Evolutionary conservation across 2,329 filamentous ascomycete genomes (phyloP).

Genomic region (Myriosclerotinia duriaeana): DNA sequence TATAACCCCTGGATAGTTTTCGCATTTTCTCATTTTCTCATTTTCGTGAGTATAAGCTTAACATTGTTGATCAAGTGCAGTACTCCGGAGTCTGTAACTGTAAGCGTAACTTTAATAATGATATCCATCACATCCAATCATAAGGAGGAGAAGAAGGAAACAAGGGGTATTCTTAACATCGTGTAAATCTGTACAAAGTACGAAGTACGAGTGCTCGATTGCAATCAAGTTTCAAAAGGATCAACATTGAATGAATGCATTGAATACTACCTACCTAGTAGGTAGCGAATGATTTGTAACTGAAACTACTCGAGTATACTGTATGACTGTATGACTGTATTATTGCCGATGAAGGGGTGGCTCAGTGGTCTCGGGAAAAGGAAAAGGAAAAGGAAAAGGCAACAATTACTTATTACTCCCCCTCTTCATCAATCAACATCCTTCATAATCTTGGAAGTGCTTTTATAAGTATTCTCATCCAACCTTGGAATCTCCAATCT

Average conservation of each 20-base stretch:
- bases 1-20: neutral
- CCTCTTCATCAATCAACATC: neutral
- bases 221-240: conserved; percentile 4
- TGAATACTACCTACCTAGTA: too few relatives aligned
- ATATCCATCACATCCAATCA: neutral
- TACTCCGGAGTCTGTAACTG: too few relatives aligned
- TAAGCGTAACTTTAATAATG: neutral
- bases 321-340: neutral
- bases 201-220: too few relatives aligned
- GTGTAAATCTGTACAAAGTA: too few relatives aligned
- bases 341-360: neutral
- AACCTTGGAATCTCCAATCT: too few relatives aligned
- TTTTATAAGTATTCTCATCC: neutral
- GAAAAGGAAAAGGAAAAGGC: conserved; percentile 1
- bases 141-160: neutral
- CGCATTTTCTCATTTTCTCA: too few relatives aligned
- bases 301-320: conserved; percentile 1
- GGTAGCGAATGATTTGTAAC: conserved; percentile 15
- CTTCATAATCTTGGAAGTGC: neutral
- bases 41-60: neutral
- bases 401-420: neutral
- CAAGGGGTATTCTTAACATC: neutral
- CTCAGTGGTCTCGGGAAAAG: conserved; percentile 10
- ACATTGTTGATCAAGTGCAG: neutral
- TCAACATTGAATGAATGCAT: neutral